Evolutionary conservation across 805 yeast genomes (phyloP), one percentile per base, ranked within the genome.

Genomic region (Kodamaea hsintzibuensis): DNA sequence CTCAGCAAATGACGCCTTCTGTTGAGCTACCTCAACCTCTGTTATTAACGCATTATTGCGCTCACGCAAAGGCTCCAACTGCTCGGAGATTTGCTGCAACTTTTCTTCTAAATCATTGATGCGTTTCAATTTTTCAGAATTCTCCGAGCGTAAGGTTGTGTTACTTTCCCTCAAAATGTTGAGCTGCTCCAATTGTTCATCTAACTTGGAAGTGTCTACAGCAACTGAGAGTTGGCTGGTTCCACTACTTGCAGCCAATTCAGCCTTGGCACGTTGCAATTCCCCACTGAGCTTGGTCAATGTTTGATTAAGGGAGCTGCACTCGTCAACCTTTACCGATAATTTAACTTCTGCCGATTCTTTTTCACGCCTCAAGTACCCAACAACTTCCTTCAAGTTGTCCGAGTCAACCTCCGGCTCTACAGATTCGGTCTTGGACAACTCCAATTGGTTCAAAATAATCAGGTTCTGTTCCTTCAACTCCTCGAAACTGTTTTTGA

Each of bases 361-460:
- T 62, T 86, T 88, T 59, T 89, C 96, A 56, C 86, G 83, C 46
- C 92, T 85, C 54, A 91, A 72, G 61, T 80, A 85, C 1, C 77
- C 65, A 37, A 91, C 71, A 25, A 90, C 78, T 57, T 85, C 85
- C 49, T 68, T 68, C 47, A 72, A 55, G 30, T 70, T 74, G 12
- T 50, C 57, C 10, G 60, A 25, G 7, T 59, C 62, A 6, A 47
- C 58, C 7, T 42, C 55, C 7, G 58, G 40, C 7, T 49, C 52
- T 1, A 18, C 27, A 9, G 54, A 51, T 22, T 45, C 53, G n/a
- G 22, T 61, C 56, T 69, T 70, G 55, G 53, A 57, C 61, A 51
- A 60, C 55, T 86, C 93, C 25, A 91, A 68, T 66, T 89, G 95
- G 57, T 84, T 85, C 55, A 86, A 79, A 14, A 90, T 71, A 4